These are phyloP conservation scores for Saturnispora serradocipensis DNA, from an alignment of 805 yeast genomes.

Conservation along the genomic window DNA sequence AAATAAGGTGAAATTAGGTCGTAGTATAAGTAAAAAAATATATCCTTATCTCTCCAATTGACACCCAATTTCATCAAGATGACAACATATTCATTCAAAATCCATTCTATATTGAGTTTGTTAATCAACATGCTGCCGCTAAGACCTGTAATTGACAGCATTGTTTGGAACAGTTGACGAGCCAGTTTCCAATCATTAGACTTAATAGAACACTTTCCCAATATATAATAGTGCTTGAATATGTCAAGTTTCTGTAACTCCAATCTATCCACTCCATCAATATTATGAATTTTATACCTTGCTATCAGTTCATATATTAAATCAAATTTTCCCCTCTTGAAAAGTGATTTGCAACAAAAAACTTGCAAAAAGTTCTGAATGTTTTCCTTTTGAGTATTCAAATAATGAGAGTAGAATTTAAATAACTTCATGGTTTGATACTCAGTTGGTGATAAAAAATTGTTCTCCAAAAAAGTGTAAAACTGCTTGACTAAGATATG, in stretches of 20 bases:
- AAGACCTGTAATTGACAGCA: constrained; percentile 10
- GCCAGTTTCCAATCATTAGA: constrained; percentile 14
- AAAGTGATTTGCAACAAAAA: constrained; percentile 7
- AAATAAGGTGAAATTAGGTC: background rate
- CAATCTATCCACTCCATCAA: constrained; percentile 12
- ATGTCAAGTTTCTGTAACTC: constrained; percentile 9
- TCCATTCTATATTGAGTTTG: constrained; percentile 2
- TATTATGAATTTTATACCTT: constrained; percentile 1
- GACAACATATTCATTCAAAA: constrained; percentile 15
- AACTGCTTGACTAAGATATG: constrained; percentile 1
- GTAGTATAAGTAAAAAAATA: background rate
- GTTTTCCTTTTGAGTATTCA: background rate
- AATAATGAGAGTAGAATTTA: background rate
- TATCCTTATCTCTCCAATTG: background rate
- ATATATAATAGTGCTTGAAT: constrained; percentile 13
- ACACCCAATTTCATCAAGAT: constrained; percentile 8
- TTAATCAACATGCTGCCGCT: constrained; percentile 5
- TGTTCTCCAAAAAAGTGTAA: constrained; percentile 1
- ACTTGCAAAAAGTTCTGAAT: constrained; percentile 9
- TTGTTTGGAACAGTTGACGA: constrained; percentile 13
- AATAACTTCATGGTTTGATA: background rate
- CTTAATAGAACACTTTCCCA: constrained; percentile 17
- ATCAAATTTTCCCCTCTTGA: constrained; percentile 2
- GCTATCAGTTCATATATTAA: constrained; percentile 3
- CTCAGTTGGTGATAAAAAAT: constrained; percentile 4